Conservation (phyloP, 163 green algal species). For the Picocystis sp. region DNA sequence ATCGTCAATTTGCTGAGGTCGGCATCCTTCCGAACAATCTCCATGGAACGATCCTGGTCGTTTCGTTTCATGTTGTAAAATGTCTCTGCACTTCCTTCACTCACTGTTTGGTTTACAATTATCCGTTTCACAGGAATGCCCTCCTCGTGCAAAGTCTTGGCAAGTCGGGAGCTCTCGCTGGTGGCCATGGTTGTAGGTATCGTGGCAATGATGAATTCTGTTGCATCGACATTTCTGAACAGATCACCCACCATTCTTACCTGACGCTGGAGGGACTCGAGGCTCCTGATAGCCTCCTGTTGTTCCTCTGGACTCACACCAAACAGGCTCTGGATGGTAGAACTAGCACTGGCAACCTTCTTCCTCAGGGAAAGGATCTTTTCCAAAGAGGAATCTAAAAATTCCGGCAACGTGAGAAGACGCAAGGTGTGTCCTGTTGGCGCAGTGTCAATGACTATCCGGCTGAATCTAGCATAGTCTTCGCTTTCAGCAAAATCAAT, state of each 20-base stretch:
- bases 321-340: slow-evolving; percentile 71
- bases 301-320: slow-evolving; percentile 35
- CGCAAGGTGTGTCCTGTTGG: slow-evolving; percentile 91
- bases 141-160: slow-evolving; percentile 53
- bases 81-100: slow-evolving; percentile 5
- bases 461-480: slow-evolving; percentile 81
- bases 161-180: slow-evolving; percentile 62
- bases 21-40: slow-evolving; percentile 39
- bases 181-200: slow-evolving; percentile 93
- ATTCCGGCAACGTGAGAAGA: slow-evolving; percentile 88
- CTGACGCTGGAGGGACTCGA: not conserved
- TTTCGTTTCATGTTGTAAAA: slow-evolving; percentile 26
- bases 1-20: slow-evolving; percentile 54
- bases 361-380: slow-evolving; percentile 67
- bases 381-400: slow-evolving; percentile 67
- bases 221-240: slow-evolving; percentile 67
- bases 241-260: slow-evolving; percentile 41
- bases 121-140: slow-evolving; percentile 64
- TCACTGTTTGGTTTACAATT: slow-evolving; percentile 74
- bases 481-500: slow-evolving; percentile 71
- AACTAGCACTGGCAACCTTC: slow-evolving; percentile 50
- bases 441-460: slow-evolving; percentile 97
- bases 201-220: slow-evolving; percentile 91
- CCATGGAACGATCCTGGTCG: slow-evolving; percentile 68
- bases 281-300: slow-evolving; percentile 27